Base-by-base conservation (phyloP, 2,329 filamentous ascomycete genomes). In the Bipolaris bicolor region DNA sequence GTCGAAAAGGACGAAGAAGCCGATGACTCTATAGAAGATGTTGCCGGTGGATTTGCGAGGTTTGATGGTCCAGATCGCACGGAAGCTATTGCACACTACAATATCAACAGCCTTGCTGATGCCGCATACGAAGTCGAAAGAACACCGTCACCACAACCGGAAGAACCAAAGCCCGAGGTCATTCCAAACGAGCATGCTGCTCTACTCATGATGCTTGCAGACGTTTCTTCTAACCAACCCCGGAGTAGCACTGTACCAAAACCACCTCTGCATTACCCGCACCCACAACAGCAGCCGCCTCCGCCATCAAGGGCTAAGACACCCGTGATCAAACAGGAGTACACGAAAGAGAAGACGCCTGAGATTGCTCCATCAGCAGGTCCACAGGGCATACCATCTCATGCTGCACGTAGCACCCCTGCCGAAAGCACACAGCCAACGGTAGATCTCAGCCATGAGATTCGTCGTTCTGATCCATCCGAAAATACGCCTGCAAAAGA, bases 121-220 rank as follows among this genome's bases (percentile, higher is more conserved):
- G 75, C 77, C 29, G 60, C 75, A 61, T 20, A 70, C 55, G 52
- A 73, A 55, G 55, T 80, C 61, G 69, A 79, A 65, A 59, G 70
- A 56, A 60, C 72, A 65, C 63, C 68, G 22, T 57, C 60, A 45
- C 65, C 68, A 34, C 61, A 45, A 18, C 51, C 56, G 29, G 62
- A 62, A 47, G 33, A 58, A 11, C 57, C 60, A 7, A 61, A 61
- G 43, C 29, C 36, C 11, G 60, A 58, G 20, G 52, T 73, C 20
- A 71, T 80, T 55, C 71, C 74, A 1, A 81, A 81, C 58, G 77
- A 78, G 24, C 68, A 79, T 49, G 79, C 79, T 5, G 59, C 71
- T 26, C 75, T 77, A 22, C 66, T 82, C 31, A 73, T 74, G 61
- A 54, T 76, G 48, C 70, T 79, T 51, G 76, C 75, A 24, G 68